phyloP scores from a whole-genome alignment of 1,284 basidiomycete genomes.

The Amylostereum areolatum region DNA sequence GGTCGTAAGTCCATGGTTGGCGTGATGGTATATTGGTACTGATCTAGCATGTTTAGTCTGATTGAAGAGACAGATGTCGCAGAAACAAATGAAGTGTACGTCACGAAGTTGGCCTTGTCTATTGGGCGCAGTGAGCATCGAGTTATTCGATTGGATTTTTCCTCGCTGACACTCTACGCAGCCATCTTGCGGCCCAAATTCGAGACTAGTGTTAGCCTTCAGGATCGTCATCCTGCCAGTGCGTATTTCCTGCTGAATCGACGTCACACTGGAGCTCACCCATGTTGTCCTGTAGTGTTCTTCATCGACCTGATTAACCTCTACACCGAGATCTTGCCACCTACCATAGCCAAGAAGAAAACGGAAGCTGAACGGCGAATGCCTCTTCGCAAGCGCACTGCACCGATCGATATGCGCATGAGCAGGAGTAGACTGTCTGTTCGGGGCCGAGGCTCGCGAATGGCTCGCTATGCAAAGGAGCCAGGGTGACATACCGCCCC shows the following conservation, averaged over 20 bases:
- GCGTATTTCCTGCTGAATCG: conserved; percentile 21
- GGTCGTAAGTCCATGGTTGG: conserved; percentile 41
- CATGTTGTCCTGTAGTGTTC: conserved; percentile 39
- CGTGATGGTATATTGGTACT: conserved; percentile 1
- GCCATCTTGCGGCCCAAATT: conserved; percentile 78
- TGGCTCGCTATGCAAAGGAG: conserved; percentile 53
- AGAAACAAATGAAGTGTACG: conserved; percentile 70
- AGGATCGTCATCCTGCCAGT: conserved; percentile 80
- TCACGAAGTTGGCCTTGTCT: conserved; percentile 82
- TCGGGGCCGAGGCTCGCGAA: conserved; percentile 34
- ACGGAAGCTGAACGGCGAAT: conserved; percentile 79
- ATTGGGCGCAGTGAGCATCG: conserved; percentile 71
- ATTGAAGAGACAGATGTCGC: conserved; percentile 64
- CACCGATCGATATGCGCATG: conserved; percentile 84
- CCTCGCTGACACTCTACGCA: conserved; percentile 21
- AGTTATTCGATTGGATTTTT: background rate
- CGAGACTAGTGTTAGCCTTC: conserved; percentile 79
- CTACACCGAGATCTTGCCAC: conserved; percentile 74
- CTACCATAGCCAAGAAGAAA: conserved; percentile 78
- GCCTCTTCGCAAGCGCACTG: conserved; percentile 82
- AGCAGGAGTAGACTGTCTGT: conserved; percentile 49
- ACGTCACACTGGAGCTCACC: background rate
- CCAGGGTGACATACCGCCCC: conserved; percentile 26
- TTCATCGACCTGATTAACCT: conserved; percentile 82
- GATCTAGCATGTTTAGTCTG: conserved; percentile 37